Evolutionary conservation across 768 basidiomycete species (phyloP).

Genomic region (Tubosaeta brunneosetosa): DNA sequence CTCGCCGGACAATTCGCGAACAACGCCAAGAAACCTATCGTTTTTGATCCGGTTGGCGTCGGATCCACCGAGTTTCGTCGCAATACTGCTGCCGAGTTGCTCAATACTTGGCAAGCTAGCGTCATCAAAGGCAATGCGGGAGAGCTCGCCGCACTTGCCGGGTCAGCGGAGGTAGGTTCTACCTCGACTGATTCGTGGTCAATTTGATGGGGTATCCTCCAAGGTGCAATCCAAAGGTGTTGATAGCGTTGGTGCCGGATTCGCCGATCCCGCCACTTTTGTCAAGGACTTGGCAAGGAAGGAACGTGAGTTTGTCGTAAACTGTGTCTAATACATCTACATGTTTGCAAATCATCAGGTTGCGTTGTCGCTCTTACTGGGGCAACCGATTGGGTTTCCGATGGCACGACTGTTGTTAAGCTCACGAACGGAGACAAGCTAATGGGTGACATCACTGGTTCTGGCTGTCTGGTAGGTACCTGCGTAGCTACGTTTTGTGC

Average conservation of each 20-base stretch:
- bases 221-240: slow-evolving; percentile 79
- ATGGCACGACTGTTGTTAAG: slow-evolving; percentile 65
- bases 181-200: background rate
- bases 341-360: slow-evolving; percentile 38
- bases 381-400: slow-evolving; percentile 75
- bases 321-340: background rate
- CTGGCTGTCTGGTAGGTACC: slow-evolving; percentile 81
- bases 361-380: slow-evolving; percentile 83
- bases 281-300: slow-evolving; percentile 65
- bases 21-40: slow-evolving; percentile 61
- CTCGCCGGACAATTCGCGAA: slow-evolving; percentile 71
- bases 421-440: slow-evolving; percentile 70
- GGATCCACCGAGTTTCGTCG: slow-evolving; percentile 77
- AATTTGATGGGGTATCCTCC: background rate
- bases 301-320: slow-evolving; percentile 53
- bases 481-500: slow-evolving; percentile 79
- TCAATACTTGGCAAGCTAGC: slow-evolving; percentile 76
- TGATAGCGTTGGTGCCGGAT: slow-evolving; percentile 75
- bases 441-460: slow-evolving; percentile 81
- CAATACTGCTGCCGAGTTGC: slow-evolving; percentile 50
- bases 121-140: slow-evolving; percentile 95
- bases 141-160: slow-evolving; percentile 75
- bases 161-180: slow-evolving; percentile 62
- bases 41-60: slow-evolving; percentile 91
- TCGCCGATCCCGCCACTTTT: slow-evolving; percentile 67